These are phyloP conservation scores for Agarophyton chilense DNA, from an alignment of 23 red algal species.

Conservation along the genomic window DNA sequence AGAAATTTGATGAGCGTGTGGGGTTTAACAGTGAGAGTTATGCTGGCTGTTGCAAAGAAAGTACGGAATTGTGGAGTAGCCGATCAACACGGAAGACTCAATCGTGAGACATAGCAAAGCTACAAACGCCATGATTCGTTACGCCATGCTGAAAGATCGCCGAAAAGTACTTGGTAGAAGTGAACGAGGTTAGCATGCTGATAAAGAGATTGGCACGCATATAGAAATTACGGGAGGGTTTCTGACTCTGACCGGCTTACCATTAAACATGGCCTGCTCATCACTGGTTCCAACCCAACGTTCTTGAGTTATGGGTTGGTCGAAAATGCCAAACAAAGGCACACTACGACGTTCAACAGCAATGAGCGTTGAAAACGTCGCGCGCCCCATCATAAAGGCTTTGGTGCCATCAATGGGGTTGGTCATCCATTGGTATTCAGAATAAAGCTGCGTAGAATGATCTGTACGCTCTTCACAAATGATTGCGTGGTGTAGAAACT, in stretches of 20 bases:
- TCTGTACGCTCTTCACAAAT: conserved; percentile 87
- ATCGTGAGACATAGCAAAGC: not conserved
- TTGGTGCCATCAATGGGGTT: no score
- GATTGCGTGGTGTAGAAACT: conserved; percentile 58
- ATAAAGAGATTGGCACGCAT: conserved; percentile 23
- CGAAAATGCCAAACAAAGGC: conserved; percentile 85
- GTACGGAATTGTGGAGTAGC: not conserved
- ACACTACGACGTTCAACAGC: conserved; percentile 62
- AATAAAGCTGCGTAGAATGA: not conserved
- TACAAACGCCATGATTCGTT: not conserved
- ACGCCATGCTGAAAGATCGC: not conserved
- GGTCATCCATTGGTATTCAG: conserved; percentile 83
- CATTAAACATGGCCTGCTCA: conserved; percentile 56
- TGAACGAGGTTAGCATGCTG: not conserved
- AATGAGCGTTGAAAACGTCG: conserved; percentile 95
- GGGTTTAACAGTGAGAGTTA: not conserved
- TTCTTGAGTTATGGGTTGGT: conserved; percentile 84
- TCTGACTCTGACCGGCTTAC: conserved; percentile 22
- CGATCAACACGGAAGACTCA: not conserved
- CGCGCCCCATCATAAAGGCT: conserved; percentile 85
- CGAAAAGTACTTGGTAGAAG: no score
- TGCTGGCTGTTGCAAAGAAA: not conserved
- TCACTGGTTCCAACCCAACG: conserved; percentile 82
- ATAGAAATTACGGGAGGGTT: conserved; percentile 1
- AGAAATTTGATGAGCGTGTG: not conserved